These are phyloP conservation scores for Colletotrichum magnum DNA, from an alignment of 2,329 filamentous ascomycete species.

Conservation along the genomic window DNA sequence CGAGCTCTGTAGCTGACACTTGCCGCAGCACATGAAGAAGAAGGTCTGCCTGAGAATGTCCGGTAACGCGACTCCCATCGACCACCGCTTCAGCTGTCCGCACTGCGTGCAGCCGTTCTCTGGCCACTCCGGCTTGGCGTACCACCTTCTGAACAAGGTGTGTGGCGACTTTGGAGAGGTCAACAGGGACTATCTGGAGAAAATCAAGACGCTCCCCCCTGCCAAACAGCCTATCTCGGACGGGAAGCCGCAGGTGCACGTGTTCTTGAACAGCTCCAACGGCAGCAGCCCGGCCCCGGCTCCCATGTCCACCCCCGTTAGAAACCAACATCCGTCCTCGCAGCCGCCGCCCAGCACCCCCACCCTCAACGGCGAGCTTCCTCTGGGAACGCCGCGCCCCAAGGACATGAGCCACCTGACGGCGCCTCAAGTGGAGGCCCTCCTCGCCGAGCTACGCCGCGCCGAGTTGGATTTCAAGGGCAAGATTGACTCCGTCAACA, in stretches of 20 bases:
- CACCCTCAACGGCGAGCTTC: neutral
- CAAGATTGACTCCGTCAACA: slow-evolving; percentile 20
- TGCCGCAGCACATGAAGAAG: slow-evolving; percentile 52
- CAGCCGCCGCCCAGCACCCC: neutral
- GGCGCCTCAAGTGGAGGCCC: slow-evolving; percentile 7
- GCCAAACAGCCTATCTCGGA: slow-evolving; percentile 9
- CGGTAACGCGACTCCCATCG: slow-evolving; percentile 34
- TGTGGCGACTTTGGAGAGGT: slow-evolving; percentile 58
- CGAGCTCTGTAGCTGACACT: neutral
- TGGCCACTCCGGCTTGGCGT: slow-evolving; percentile 56
- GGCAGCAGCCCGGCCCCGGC: slow-evolving; percentile 14
- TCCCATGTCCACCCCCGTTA: neutral
- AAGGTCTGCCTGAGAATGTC: slow-evolving; percentile 48
- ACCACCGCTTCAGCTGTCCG: slow-evolving; percentile 51
- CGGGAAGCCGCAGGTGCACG: neutral
- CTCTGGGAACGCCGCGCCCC: slow-evolving; percentile 15
- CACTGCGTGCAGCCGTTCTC: slow-evolving; percentile 63
- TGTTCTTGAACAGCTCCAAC: neutral
- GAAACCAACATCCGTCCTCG: slow-evolving; percentile 10
- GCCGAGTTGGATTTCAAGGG: slow-evolving; percentile 49
- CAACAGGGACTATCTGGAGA: neutral
- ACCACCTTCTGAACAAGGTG: slow-evolving; percentile 60
- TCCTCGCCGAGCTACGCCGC: slow-evolving; percentile 55
- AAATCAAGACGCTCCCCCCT: slow-evolving; percentile 5
- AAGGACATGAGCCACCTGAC: slow-evolving; percentile 36